Conservation (phyloP, 768 basidiomycete species). For the Mycena belliarum region DNA sequence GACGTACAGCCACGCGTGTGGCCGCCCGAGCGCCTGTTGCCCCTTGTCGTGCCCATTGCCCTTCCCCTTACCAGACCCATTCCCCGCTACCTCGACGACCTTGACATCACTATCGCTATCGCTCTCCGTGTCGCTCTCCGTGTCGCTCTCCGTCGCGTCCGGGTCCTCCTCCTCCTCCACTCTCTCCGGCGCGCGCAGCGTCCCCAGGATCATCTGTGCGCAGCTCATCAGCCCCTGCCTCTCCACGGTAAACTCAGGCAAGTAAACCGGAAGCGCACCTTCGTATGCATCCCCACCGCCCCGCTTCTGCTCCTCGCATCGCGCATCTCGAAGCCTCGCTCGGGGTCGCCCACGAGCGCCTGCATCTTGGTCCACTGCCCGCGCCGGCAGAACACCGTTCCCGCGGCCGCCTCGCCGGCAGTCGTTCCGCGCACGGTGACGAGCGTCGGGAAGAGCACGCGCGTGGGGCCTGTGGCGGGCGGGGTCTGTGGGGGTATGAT, state of each 20-base stretch:
- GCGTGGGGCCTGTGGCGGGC: conserved; percentile 24
- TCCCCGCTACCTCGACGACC: background rate
- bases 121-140: conserved; percentile 32
- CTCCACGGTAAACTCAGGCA: background rate
- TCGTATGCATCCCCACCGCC: conserved; percentile 66
- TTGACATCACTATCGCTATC: background rate
- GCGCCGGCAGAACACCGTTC: conserved; percentile 61
- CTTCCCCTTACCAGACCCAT: background rate
- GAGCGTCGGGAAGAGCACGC: conserved; percentile 58
- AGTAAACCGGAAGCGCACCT: conserved; percentile 24
- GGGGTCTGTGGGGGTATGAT: background rate
- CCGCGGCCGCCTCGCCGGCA: conserved; percentile 55
- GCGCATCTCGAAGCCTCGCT: conserved; percentile 51
- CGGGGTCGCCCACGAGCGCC: conserved; percentile 34
- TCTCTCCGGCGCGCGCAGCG: conserved; percentile 21
- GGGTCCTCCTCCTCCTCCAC: no score
- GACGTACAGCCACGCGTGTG: conserved; percentile 56
- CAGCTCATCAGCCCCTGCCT: background rate
- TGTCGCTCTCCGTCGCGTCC: conserved; percentile 28
- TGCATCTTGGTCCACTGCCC: conserved; percentile 43
- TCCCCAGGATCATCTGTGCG: conserved; percentile 49
- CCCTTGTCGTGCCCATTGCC: background rate
- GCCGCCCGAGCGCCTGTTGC: background rate
- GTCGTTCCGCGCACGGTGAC: conserved; percentile 49
- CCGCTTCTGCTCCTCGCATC: conserved; percentile 62